Base-by-base conservation (phyloP, 495 filamentous ascomycete species). In the Hamigera avellanea region DNA sequence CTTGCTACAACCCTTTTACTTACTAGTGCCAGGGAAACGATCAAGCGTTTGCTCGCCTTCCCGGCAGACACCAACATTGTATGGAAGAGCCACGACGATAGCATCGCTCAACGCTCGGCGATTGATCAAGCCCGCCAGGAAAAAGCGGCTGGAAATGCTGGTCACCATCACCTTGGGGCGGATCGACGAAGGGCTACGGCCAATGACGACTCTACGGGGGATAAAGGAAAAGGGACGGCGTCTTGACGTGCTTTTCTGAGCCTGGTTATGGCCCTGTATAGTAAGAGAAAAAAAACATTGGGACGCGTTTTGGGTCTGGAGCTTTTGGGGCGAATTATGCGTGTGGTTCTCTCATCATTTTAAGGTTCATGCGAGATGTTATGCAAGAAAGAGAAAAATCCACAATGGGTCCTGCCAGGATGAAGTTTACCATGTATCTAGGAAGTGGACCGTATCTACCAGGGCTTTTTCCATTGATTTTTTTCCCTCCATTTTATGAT, bases 51-150 rank as follows among this genome's bases (percentile, higher is more conserved):
- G 43, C 77, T 96, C 30, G 69, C 70, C 32, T 83, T 93, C 58
- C 91, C 91, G 2, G 50, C 72, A 13, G 89, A 93, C 51, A 98
- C 91, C 32, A 86, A 81, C 45, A 77, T 98, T 36, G 76, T 88
- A 41, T 98, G 85, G 80, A 93, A 93, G 65, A 86, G 81, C 51
- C 91, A 98, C 51, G 88, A 75, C 32, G 70, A 73, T 41, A 85
- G 80, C 57, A 86, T 88, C 44, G 79, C 81, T 41, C 83, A 88
- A 54, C 77, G 83, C 36, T 81, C 73, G 8, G 78, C 79, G 17
- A 84, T 87, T 37, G 83, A 88, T 53, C 81, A 87, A 50, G 80
- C 81, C 36, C 80, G 83, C 41, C 80, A 84, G 34, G 83, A 87
- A 40, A 87, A 87, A 53, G 61, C 69, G 10, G 59, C 67, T 19